phyloP scores from a whole-genome alignment of 352 stramenopile species.

The Phytophthora europaea region DNA sequence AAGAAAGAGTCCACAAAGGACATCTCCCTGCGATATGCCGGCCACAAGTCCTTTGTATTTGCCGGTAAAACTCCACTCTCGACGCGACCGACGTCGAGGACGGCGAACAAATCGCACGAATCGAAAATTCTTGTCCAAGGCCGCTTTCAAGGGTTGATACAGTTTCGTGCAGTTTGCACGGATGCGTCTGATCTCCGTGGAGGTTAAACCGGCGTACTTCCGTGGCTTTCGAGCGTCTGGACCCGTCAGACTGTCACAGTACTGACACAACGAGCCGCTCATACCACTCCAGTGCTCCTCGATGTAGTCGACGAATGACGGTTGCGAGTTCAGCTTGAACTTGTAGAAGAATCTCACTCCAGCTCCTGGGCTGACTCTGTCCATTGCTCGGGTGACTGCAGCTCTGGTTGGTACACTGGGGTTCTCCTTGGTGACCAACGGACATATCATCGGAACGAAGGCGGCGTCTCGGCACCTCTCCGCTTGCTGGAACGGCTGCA shows the following conservation, averaged over 20 bases:
- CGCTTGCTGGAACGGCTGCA: constrained; percentile 14
- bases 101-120: constrained; percentile 28
- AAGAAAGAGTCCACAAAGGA: constrained; percentile 35
- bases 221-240: neutral
- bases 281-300: constrained; percentile 32
- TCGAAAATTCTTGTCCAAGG: constrained; percentile 12
- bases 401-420: constrained; percentile 1
- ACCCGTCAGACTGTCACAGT: constrained; percentile 24
- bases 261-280: constrained; percentile 11
- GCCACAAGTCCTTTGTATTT: constrained; percentile 28
- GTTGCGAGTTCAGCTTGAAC: constrained; percentile 18
- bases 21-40: constrained; percentile 21
- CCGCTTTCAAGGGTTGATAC: constrained; percentile 22
- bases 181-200: constrained; percentile 2
- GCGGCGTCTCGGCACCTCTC: constrained; percentile 3
- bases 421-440: neutral
- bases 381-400: constrained; percentile 28
- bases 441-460: constrained; percentile 12
- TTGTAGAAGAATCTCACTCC: constrained; percentile 34
- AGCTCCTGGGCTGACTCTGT: constrained; percentile 14
- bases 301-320: constrained; percentile 20
- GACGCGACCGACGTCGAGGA: constrained; percentile 18
- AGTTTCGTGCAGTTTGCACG: constrained; percentile 16
- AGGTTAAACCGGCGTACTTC: neutral
- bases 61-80: neutral